phyloP scores from a whole-genome alignment of 192 early-diverging fungal genomes.

The Linnemannia schmuckeri region DNA sequence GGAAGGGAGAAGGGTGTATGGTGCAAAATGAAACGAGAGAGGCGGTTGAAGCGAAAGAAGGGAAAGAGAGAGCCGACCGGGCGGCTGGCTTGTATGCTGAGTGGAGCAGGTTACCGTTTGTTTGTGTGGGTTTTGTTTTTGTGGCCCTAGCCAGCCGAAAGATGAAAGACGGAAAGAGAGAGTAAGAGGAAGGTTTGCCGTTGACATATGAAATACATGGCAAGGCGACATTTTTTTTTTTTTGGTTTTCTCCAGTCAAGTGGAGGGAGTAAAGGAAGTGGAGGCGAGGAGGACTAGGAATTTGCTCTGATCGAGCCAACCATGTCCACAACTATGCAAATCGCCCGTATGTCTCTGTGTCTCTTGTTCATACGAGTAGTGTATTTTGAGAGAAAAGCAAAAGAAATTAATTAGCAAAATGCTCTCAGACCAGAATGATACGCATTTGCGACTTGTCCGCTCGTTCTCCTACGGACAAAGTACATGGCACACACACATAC shows the following conservation, averaged over 20 bases:
- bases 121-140: background rate
- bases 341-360: too few species aligned
- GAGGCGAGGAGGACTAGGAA: too few species aligned
- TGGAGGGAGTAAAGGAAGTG: too few species aligned
- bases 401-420: background rate
- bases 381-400: background rate
- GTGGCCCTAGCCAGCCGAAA: background rate
- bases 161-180: too few species aligned
- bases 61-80: background rate
- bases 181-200: background rate
- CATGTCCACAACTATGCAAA: too few species aligned
- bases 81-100: background rate
- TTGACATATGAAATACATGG: background rate
- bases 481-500: too few species aligned
- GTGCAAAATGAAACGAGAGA: background rate
- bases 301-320: too few species aligned
- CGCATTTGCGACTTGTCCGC: background rate
- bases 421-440: background rate
- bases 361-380: background rate
- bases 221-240: background rate
- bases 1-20: background rate
- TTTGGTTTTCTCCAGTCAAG: too few species aligned
- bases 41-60: background rate
- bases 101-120: background rate
- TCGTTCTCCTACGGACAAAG: too few species aligned